Base-by-base conservation (phyloP, 2,329 filamentous ascomycete genomes). In the Trichophyton mentagrophytes region DNA sequence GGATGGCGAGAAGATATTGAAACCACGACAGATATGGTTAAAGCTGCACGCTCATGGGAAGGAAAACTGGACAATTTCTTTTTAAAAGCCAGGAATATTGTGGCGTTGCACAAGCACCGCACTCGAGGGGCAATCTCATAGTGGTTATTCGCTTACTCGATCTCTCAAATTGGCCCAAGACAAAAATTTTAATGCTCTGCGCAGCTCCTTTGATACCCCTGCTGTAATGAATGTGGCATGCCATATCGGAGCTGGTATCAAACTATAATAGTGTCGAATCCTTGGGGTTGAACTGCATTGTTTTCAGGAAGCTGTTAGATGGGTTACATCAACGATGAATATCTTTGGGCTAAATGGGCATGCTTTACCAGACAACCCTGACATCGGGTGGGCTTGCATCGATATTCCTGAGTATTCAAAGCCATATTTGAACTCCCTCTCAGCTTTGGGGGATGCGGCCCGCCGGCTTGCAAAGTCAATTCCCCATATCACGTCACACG, bases 1-100 rank as follows among this genome's bases (percentile, higher is more conserved):
- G 84, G 83, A 55, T 97, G 92, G 91, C 89, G 89, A 66, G 89
- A 95, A 58, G 89, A 89, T 1, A 85, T 96, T 33, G 92, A 96
- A 70, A 93, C 96, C 64, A 92, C 90, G 0, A 85, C 87, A 1
- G 89, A 91, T 61, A 85, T 96, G 75, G 80, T 89, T 61, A 84
- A 84, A 47, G 83, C 85, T 67, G 87, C 87, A 5, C 82, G 85
- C 61, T 83, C 80, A 49, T 96, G 90, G 88, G 91, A 96, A 71
- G 84, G 85, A 57, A 86, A 86, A 17, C 77, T 95, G 33, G 87
- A 87, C 72, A 85, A 85, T 70, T 85, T 85, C 70, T 85, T 85
- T 71, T 74, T 84, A 62, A 84, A 84, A 64, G 74, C 80, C 33
- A 78, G 76, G 49, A 80, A 83, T 65, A 69, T 79, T 3, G 53